Conservation (phyloP, 2,329 filamentous ascomycete genomes). For the Fusarium pseudoanthophilum region DNA sequence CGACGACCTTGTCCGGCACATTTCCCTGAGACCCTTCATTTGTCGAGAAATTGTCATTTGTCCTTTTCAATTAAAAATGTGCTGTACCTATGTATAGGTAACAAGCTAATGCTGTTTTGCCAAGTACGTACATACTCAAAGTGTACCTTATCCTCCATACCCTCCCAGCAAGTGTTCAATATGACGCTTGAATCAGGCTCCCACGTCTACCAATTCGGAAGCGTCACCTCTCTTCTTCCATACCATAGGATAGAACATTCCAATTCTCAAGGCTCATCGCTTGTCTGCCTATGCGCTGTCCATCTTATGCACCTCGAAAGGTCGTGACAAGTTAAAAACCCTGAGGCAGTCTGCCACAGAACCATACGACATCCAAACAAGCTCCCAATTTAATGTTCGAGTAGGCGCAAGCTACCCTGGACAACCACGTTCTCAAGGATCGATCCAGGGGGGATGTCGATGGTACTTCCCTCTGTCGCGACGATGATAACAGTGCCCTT, state of each 20-base stretch:
- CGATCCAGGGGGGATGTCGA: conserved; percentile 95
- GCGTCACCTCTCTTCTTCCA: conserved; percentile 4
- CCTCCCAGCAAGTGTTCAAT: not conserved
- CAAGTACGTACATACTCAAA: conserved; percentile 39
- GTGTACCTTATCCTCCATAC: conserved; percentile 26
- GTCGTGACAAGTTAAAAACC: conserved; percentile 13
- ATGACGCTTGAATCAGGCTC: not conserved
- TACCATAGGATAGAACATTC: conserved; percentile 1
- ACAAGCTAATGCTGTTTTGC: conserved; percentile 35
- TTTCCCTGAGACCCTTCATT: conserved; percentile 18
- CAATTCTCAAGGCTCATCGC: not conserved
- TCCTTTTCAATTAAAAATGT: conserved; percentile 35
- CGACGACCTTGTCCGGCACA: not conserved
- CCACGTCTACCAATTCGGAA: not conserved
- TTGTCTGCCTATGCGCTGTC: not conserved
- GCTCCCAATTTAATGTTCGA: conserved; percentile 66
- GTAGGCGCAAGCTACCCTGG: conserved; percentile 87
- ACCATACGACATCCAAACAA: conserved; percentile 2
- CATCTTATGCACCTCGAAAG: conserved; percentile 16
- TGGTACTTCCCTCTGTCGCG: conserved; percentile 96
- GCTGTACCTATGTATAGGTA: conserved; percentile 31
- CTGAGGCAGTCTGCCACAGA: conserved; percentile 7
- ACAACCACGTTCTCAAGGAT: conserved; percentile 99
- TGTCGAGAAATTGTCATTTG: conserved; percentile 32
- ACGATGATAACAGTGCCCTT: conserved; percentile 99